Percentiles rank a stretch among this genome's conserved stretches.
Conservation (phyloP, 306 rosid species). For the Fragaria vesca region DNA sequence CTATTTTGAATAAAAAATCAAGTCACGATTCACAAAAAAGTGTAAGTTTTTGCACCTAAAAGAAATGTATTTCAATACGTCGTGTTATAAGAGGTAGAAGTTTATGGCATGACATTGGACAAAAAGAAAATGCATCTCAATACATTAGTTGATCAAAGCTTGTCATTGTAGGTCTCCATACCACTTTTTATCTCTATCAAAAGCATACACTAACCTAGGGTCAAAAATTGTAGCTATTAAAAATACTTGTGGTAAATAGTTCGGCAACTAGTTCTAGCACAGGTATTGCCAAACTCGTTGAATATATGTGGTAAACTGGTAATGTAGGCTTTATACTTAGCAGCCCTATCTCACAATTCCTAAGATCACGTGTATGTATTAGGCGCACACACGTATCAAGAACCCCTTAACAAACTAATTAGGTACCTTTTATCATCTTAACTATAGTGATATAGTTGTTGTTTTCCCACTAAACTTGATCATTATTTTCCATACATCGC, state of each 20-base stretch:
- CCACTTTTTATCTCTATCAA: not conserved
- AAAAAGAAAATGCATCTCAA: not conserved
- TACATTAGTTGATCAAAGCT: not conserved
- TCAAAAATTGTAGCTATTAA: not conserved
- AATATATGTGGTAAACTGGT: not conserved
- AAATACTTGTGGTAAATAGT: not conserved
- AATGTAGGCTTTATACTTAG: not conserved
- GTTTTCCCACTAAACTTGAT: conserved; percentile 5
- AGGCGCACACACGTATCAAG: not conserved
- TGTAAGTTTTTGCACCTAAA: too few species aligned
- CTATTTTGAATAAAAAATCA: not conserved
- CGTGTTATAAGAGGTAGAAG: not conserved
- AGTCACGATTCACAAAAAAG: too few species aligned
- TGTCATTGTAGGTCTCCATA: not conserved
- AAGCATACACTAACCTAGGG: not conserved
- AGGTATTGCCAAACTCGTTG: not conserved
- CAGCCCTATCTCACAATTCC: conserved; percentile 2
- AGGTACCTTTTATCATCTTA: not conserved
- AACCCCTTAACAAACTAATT: not conserved
- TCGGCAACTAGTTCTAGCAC: not conserved
- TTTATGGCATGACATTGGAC: not conserved
- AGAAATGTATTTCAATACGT: not conserved
- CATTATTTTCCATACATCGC: not conserved
- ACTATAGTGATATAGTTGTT: not conserved
- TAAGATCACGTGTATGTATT: conserved; percentile 3